Evolutionary conservation across 495 filamentous ascomycete species (phyloP), one percentile per base, ranked within the genome.

Genomic region (Talaromyces borbonicus): DNA sequence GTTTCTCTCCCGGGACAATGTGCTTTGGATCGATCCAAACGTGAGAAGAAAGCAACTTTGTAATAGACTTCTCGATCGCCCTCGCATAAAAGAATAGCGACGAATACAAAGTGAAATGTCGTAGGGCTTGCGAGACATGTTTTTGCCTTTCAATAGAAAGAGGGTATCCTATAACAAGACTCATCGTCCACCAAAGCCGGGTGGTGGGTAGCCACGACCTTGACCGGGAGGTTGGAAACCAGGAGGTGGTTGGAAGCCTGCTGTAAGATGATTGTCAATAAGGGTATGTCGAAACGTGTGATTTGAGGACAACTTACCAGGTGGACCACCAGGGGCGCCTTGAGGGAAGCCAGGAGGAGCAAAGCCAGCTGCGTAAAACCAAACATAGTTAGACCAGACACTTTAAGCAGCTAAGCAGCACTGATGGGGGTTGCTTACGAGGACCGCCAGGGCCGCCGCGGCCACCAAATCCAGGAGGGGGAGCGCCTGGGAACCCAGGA

Each of bases 141-240:
- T 6, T 41, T 24, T 11, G n/a, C n/a, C 26, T n/a, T 41, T 26
- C 35, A 26, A 41, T 41, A 8, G 38, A 2, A 14, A 46, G n/a
- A n/a, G n/a, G n/a, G n/a, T n/a, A n/a, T n/a, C n/a, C n/a, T 32
- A 35, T 35, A 23, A 19, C 8, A 15, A 19, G 19, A 25, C n/a
- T 78, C 73, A 86, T 67, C 85, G 70, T 51, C 86, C 79, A 41
- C 77, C 80, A 50, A 90, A 92, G 18, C 87, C 86, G n/a, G 83
- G 75, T 29, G 80, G 74, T 47, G 81, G 83, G 61, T 80, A 84
- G 38, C 85, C 85, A 49, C 83, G 75, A 42, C 81, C 81, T 54
- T 75, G 74, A 2, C 73, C 71, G 11, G 70, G 73, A 49, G 74
- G 70, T 60, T 81, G 78, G 62, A 85, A 85, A 18, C 80, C 81